Evolutionary conservation across 768 basidiomycete species (phyloP).

Genomic region (Steccherinum ochraceum): DNA sequence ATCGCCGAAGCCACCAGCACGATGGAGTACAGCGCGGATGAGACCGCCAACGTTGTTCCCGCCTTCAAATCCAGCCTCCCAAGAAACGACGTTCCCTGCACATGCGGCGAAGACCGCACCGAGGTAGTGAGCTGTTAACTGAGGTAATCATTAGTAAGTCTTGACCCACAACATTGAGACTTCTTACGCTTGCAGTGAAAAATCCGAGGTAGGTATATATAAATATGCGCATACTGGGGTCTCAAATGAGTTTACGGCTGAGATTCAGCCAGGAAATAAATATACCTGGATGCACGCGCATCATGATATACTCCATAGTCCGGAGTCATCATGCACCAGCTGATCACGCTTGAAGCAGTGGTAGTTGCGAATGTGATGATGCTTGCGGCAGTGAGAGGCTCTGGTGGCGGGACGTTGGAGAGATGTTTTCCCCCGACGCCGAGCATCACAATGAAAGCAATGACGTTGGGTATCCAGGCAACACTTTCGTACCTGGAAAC

Average conservation of each 20-base stretch:
- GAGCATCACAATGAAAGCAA: constrained; percentile 32
- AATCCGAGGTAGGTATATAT: constrained; percentile 42
- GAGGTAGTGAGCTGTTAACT: constrained; percentile 35
- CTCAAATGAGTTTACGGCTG: background rate
- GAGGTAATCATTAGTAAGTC: background rate
- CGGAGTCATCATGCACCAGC: constrained; percentile 36
- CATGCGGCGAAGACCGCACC: constrained; percentile 42
- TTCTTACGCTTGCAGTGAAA: constrained; percentile 32
- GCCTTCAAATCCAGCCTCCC: constrained; percentile 34
- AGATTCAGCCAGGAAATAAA: background rate
- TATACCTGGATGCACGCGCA: constrained; percentile 23
- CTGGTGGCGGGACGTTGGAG: constrained; percentile 19
- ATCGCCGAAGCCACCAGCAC: constrained; percentile 38
- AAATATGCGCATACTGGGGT: constrained; percentile 31
- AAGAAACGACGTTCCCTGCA: constrained; percentile 29
- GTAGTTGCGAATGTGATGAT: constrained; percentile 41
- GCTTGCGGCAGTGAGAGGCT: constrained; percentile 28
- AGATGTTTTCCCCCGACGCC: constrained; percentile 32
- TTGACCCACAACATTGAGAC: background rate
- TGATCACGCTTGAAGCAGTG: constrained; percentile 36
- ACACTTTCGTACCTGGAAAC: constrained; percentile 28
- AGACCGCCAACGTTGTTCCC: constrained; percentile 37
- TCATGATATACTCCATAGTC: constrained; percentile 46
- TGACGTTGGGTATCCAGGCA: constrained; percentile 34
- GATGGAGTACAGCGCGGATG: constrained; percentile 30